phyloP scores from a whole-genome alignment of 2,329 filamentous ascomycete genomes.

The Penicillium italicum region DNA sequence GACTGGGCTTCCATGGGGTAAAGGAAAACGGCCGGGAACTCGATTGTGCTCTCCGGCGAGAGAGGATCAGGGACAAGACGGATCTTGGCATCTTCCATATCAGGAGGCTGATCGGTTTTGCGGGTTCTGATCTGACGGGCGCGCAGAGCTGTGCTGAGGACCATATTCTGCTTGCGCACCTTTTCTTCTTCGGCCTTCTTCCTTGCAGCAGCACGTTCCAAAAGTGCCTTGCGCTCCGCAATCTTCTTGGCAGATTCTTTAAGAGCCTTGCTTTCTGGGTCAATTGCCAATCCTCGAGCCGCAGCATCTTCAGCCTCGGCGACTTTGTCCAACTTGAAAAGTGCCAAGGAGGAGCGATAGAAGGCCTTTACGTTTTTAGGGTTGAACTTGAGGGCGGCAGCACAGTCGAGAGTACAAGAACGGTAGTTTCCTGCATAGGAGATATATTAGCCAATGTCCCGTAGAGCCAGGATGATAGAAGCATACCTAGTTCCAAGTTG shows the following conservation, averaged over 20 bases:
- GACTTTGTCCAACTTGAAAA: constrained; percentile 74
- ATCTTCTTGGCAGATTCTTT: constrained; percentile 62
- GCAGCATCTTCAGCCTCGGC: constrained; percentile 78
- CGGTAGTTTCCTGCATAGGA: constrained; percentile 69
- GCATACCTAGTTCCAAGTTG: constrained; percentile 73
- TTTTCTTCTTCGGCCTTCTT: constrained; percentile 51
- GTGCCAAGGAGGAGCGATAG: constrained; percentile 76
- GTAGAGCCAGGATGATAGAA: not conserved
- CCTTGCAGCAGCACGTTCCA: constrained; percentile 55
- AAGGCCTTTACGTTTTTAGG: constrained; percentile 80
- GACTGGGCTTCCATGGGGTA: constrained; percentile 80
- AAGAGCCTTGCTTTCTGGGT: constrained; percentile 66
- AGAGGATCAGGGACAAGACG: constrained; percentile 67
- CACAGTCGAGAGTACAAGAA: constrained; percentile 80
- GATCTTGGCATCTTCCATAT: constrained; percentile 80
- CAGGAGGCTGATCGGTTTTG: constrained; percentile 67
- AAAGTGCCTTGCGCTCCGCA: constrained; percentile 52
- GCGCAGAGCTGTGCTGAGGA: constrained; percentile 63
- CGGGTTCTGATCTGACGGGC: constrained; percentile 68
- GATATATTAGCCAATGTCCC: not conserved
- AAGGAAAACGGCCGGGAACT: constrained; percentile 75
- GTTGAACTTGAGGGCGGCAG: constrained; percentile 73
- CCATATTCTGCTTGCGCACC: constrained; percentile 52
- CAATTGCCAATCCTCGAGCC: constrained; percentile 67
- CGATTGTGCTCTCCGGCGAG: constrained; percentile 67